Evolutionary conservation across 768 basidiomycete species (phyloP).

Genomic region (Calvatia gigantea): DNA sequence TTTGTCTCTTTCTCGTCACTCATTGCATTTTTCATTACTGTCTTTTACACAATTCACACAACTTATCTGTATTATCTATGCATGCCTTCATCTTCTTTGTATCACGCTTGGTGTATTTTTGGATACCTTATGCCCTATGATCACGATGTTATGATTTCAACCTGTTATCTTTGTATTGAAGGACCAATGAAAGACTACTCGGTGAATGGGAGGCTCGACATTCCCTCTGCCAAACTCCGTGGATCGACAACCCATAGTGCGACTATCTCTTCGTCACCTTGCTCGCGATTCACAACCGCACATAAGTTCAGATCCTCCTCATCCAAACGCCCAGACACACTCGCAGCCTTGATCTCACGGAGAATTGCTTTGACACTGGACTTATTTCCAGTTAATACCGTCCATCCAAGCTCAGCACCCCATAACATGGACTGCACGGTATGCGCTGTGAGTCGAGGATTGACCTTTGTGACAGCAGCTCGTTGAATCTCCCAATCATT

Average conservation of each 20-base stretch:
- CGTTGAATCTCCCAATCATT: conserved; percentile 42
- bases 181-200: background rate
- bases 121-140: background rate
- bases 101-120: background rate
- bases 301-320: conserved; percentile 16
- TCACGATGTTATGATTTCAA: background rate
- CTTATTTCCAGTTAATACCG: conserved; percentile 85
- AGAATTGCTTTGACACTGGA: conserved; percentile 75
- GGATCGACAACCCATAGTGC: conserved; percentile 21
- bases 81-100: background rate
- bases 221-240: conserved; percentile 69
- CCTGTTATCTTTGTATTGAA: background rate
- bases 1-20: background rate
- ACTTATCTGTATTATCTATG: background rate
- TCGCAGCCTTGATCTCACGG: conserved; percentile 52
- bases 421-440: conserved; percentile 71
- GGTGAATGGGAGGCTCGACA: conserved; percentile 20
- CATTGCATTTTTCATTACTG: background rate
- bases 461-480: conserved; percentile 48
- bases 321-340: conserved; percentile 29
- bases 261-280: conserved; percentile 15
- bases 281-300: conserved; percentile 13
- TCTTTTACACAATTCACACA: background rate
- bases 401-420: conserved; percentile 70
- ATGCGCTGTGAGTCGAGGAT: conserved; percentile 67